Base-by-base conservation (phyloP, 2,329 filamentous ascomycete genomes). In the Blastomyces silverae region DNA sequence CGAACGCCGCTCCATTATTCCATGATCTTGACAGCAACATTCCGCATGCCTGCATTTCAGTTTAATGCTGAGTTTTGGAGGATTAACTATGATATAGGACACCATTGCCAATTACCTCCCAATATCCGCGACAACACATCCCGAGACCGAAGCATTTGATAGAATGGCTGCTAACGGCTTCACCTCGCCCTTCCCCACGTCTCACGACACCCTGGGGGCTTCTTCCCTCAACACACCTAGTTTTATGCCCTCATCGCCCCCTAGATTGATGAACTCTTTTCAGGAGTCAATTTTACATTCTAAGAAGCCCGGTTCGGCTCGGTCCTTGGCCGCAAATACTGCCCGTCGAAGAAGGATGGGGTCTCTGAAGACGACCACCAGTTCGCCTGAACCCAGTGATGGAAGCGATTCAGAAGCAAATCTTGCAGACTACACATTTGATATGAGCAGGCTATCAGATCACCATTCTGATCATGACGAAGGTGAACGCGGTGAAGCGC, bases 151-250 rank as follows among this genome's bases (percentile, higher is more conserved):
- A 17, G 25, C 44, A 56, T 25, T 68, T 67, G 56, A 58, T 56
- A 72, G 60, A 66, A 79, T 79, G 77, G 73, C 73, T 52, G 72
- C 75, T 68, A 71, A 76, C 59, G 73, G 75, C 62, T 74, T 71
- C 66, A 73, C 71, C 44, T 77, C 75, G 57, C 75, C 75, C 1
- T 77, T 76, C 58, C 75, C 71, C 25, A 77, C 75, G 7, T 73
- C 76, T 61, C 77, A 79, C 68, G 77, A 79, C 64, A 78, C 76
- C 7, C 73, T 79, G 64, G 77, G 77, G 53, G 71, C 76, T 53
- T 79, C 76, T 6, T 76, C 76, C 11, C 67, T 79, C 25, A 73
- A 71, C 15, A 77, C 73, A 3, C 75, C 76, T 17, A 67, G 73
- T 3, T 76, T 74, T 57, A 75, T 76, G 69, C 72, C 74, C 28